phyloP scores from a whole-genome alignment of 2,329 filamentous ascomycete genomes.

The Fusarium irregulare region DNA sequence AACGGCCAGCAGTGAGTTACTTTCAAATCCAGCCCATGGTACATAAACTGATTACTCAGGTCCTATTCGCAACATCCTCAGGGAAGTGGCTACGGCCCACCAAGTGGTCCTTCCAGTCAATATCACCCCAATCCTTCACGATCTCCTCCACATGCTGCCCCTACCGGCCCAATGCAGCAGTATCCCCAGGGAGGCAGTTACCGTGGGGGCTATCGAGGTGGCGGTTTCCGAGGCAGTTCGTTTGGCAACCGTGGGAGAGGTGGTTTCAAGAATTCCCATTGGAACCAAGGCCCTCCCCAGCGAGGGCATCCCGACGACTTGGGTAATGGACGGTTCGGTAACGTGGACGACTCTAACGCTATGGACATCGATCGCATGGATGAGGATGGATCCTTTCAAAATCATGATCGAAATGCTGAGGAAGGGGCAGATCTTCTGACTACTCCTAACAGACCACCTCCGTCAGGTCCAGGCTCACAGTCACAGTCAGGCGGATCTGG shows the following conservation, averaged over 20 bases:
- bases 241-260: conserved; percentile 67
- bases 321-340: conserved; percentile 35
- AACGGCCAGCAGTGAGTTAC: conserved; percentile 55
- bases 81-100: conserved; percentile 59
- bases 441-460: conserved; percentile 64
- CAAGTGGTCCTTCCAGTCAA: conserved; percentile 64
- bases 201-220: conserved; percentile 62
- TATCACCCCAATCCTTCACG: conserved; percentile 62
- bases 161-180: conserved; percentile 67
- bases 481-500: conserved; percentile 52
- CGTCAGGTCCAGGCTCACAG: conserved; percentile 60
- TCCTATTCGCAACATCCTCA: conserved; percentile 73
- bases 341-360: conserved; percentile 30
- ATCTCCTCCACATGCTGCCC: conserved; percentile 66
- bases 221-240: conserved; percentile 70
- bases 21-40: background rate
- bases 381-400: conserved; percentile 37
- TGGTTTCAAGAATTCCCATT: conserved; percentile 75
- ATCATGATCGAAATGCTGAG: conserved; percentile 51
- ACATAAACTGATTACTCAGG: conserved; percentile 50
- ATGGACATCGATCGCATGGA: conserved; percentile 30
- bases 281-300: conserved; percentile 55
- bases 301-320: conserved; percentile 41
- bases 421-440: conserved; percentile 62
- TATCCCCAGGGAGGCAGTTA: conserved; percentile 60